A percentile compares a stretch with the other conserved stretches of the same genome.
Conservation (phyloP, 345 rosid species). For the Anacardium occidentale region DNA sequence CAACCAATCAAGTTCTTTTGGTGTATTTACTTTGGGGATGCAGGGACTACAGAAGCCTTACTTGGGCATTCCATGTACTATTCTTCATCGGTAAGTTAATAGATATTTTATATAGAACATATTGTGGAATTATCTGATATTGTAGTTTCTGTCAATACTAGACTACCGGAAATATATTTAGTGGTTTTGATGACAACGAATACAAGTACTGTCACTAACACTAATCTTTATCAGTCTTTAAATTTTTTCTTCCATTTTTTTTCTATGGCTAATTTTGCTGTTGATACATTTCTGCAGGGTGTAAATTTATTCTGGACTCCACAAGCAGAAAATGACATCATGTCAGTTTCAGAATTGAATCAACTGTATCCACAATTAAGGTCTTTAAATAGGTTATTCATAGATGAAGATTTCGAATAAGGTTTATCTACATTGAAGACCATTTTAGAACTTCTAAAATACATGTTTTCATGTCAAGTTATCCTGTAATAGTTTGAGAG, state of each 20-base stretch:
- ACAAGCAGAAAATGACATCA: background rate
- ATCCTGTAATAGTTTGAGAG: no score
- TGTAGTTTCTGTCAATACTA: no score
- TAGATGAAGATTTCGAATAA: no score
- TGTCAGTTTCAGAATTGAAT: background rate
- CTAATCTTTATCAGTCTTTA: background rate
- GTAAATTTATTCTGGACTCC: conserved; percentile 5
- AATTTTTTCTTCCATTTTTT: background rate
- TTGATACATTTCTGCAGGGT: background rate
- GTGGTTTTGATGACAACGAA: no score
- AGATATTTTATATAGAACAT: background rate
- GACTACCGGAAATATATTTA: no score
- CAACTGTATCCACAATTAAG: background rate
- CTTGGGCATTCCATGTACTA: conserved; percentile 19
- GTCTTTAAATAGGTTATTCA: no score
- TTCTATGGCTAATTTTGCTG: background rate
- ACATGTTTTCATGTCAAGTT: no score
- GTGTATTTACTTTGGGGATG: conserved; percentile 1
- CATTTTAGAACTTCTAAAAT: no score
- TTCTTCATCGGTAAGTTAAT: conserved; percentile 23
- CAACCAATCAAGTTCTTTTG: no score
- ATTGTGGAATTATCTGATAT: no score
- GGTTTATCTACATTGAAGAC: no score
- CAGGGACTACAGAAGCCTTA: conserved; percentile 21
- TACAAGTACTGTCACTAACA: no score